Base-by-base conservation (phyloP, 2,329 filamentous ascomycete genomes). In the Fusarium chlamydosporum region DNA sequence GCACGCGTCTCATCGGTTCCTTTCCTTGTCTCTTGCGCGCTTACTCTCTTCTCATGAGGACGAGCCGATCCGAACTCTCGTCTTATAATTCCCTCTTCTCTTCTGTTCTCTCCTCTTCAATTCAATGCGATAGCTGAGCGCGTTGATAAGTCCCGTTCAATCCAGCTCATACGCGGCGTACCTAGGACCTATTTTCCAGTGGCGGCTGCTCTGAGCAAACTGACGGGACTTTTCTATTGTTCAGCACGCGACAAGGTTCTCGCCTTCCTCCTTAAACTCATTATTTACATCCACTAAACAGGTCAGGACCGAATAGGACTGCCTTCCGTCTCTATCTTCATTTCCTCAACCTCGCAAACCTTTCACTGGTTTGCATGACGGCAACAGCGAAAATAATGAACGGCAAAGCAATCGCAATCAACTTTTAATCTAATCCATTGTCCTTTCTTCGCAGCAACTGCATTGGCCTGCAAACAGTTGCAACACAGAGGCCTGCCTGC, bases 1-100 rank as follows among this genome's bases (percentile, higher is more conserved):
- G 72, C 74, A 77, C 75, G 75, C 75, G 74, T 77, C 75, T 73
- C 20, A 31, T 48, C 23, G n/a, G 18, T 37, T 46, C 15, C 42
- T 37, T 48, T 55, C 42, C 66, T 66, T 61, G 52, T 55, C 23
- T 66, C 63, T 61, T 52, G 67, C 65, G 64, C 67, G 63, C 60
- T 65, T 61, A 61, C 50, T 53, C 50, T 52, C 54, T 57, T 67
- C 68, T 56, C 67, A 72, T 67, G 65, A 72, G 64, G 48, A 53
- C 23, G 23, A 29, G 29, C 29, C 29, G 29, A 8, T 11, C 29
- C 59, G 34, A 56, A 40, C 47, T 33, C 38, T 64, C 61, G 20
- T 20, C 52, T 52, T 53, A 50, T 45, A 35, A 37, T 56, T 43
- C 46, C 43, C 47, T 45, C 53, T 50, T 45, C 38, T 57, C 58